These are phyloP conservation scores for Cenchrus fungigraminus DNA, from an alignment of 176 grass and related monocot species.

Conservation along the genomic window DNA sequence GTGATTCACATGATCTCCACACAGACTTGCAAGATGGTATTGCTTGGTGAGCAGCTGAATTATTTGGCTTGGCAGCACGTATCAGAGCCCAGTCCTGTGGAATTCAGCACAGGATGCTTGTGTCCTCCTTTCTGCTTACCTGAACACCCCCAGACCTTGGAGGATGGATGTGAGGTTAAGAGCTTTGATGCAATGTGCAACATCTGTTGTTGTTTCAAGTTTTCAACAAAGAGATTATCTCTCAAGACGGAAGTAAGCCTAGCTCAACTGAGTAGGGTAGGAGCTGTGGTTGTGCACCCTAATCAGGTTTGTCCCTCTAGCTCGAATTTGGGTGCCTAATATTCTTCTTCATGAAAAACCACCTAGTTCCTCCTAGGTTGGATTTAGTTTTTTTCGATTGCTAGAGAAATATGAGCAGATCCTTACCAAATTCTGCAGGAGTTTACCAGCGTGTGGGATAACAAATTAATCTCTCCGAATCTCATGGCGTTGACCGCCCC, in stretches of 20 bases:
- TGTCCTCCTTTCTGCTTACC: neutral
- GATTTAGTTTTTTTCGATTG: no score
- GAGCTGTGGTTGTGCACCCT: no score
- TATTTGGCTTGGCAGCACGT: neutral
- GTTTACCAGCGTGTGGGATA: neutral
- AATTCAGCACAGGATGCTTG: neutral
- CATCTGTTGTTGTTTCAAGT: neutral
- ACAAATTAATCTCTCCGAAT: neutral
- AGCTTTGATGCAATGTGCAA: neutral
- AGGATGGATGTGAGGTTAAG: neutral
- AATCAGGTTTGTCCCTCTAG: no score
- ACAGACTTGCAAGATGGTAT: neutral
- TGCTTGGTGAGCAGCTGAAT: neutral
- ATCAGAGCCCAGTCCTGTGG: neutral
- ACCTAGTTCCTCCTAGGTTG: no score
- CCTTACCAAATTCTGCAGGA: neutral
- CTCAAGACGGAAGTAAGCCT: neutral
- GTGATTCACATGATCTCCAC: neutral
- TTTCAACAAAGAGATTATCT: neutral
- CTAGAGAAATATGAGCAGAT: neutral
- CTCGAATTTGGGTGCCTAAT: no score
- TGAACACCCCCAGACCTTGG: neutral
- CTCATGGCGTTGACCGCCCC: conserved; percentile 2
- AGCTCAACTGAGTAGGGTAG: no score
- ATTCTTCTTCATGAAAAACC: no score